phyloP scores from a whole-genome alignment of 116 monocot species.

The Cymodocea nodosa region DNA sequence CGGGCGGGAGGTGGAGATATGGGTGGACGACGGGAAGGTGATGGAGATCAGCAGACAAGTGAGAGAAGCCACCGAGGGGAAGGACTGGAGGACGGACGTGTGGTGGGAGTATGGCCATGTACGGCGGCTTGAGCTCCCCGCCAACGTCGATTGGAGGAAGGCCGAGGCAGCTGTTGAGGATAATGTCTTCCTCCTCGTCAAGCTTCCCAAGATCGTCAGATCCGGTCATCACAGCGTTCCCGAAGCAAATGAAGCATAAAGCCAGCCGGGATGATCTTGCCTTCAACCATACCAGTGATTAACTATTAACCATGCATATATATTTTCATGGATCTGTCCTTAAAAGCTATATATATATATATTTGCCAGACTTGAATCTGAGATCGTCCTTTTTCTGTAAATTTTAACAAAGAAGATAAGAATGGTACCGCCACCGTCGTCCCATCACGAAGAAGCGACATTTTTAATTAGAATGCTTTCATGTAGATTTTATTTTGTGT shows the following conservation, averaged over 20 bases:
- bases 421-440: too few relatives aligned
- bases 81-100: slow-evolving; percentile 49
- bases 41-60: slow-evolving; percentile 58
- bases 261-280: neutral
- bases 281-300: neutral
- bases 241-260: neutral
- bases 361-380: too few relatives aligned
- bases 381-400: too few relatives aligned
- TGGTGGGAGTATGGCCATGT: slow-evolving; percentile 95
- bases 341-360: too few relatives aligned
- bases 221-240: neutral
- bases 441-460: too few relatives aligned
- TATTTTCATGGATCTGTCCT: too few relatives aligned
- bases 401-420: too few relatives aligned
- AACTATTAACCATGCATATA: neutral
- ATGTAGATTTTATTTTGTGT: too few relatives aligned
- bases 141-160: slow-evolving; percentile 51
- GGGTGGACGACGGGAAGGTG: slow-evolving; percentile 41
- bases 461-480: too few relatives aligned
- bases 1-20: slow-evolving; percentile 29
- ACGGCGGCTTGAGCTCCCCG: slow-evolving; percentile 68
- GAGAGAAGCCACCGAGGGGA: slow-evolving; percentile 13
- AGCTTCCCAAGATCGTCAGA: slow-evolving; percentile 39
- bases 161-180: slow-evolving; percentile 43
- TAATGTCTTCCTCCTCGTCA: slow-evolving; percentile 50